Conservation (phyloP, 306 rosid species). For the Rubus idaeus region DNA sequence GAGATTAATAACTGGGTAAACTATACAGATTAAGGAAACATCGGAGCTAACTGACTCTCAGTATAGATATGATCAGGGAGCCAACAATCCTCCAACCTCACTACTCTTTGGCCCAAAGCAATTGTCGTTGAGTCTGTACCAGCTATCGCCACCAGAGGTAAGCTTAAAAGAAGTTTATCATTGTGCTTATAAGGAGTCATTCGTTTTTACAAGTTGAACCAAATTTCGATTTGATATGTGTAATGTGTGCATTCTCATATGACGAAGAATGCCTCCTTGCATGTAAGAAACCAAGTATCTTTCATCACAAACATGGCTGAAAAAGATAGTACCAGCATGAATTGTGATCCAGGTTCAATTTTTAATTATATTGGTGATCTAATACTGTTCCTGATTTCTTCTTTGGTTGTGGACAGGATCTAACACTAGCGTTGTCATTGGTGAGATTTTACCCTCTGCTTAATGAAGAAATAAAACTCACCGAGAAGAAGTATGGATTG, state of each 20-base stretch:
- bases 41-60: background rate
- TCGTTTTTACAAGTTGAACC: background rate
- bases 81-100: conserved; percentile 22
- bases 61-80: conserved; percentile 18
- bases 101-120: conserved; percentile 8
- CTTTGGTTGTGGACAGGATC: conserved; percentile 26
- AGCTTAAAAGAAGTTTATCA: background rate
- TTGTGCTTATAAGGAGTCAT: background rate
- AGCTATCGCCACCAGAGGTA: conserved; percentile 23
- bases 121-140: background rate
- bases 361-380: background rate
- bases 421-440: conserved; percentile 33
- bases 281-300: background rate
- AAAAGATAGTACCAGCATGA: background rate
- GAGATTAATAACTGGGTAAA: background rate
- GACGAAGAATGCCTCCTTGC: no score
- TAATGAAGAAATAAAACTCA: conserved; percentile 22
- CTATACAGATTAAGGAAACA: background rate
- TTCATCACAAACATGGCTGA: background rate
- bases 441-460: conserved; percentile 19
- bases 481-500: conserved; percentile 32
- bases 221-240: background rate
- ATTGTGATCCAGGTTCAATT: background rate
- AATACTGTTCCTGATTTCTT: background rate
- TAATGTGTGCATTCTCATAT: no score